Base-by-base conservation (phyloP, 176 grass and related monocot species). In the Dendrocalamus sinicus region DNA sequence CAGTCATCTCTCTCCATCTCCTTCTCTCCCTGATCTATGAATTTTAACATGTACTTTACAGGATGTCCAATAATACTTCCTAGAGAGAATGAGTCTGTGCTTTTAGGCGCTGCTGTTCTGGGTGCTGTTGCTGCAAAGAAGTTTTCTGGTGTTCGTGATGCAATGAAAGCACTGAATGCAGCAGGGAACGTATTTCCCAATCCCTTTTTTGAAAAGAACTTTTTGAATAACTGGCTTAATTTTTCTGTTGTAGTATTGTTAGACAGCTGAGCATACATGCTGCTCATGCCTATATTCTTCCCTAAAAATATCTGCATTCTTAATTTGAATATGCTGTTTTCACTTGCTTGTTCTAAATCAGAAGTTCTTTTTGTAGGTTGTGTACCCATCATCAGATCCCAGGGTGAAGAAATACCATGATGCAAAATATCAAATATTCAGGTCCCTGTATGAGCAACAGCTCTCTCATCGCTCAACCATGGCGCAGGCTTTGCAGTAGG, bases 111-210 rank as follows among this genome's bases (percentile, higher is more conserved):
- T 84, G 90, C 93, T 78, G 86, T 98, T 59, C 88, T 98, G 67
- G 96, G 96, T 84, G 90, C 93, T 84, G 93, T 98, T 76, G 96
- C 96, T 77, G 92, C 84, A 24, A 94, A 91, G 72, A 98, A 91
- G 70, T 92, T 89, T 83, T 40, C 73, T 6, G 77, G 91, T 5
- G 75, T 98, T 82, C 90, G 72, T 30, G 87, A 90, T 64, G 93
- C 96, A 16, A 98, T 98, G 93, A 94, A 94, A 89, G 85, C 82
- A 10, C 77, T 98, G 78, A 94, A 96, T 92, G 96, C 93, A 85
- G 84, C 93, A 67, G 93, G 96, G 32, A 77, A 94, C 88, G 93
- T 89, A 90, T 73, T 55, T 78, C 5, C 71, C 83, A 63, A 24
- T 26, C 30, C 5, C 39, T 85, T 14, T 24, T 67, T 50, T 86